These are phyloP conservation scores for Hypoxylon sp. DNA, from an alignment of 2,329 filamentous ascomycete species.

Conservation along the genomic window DNA sequence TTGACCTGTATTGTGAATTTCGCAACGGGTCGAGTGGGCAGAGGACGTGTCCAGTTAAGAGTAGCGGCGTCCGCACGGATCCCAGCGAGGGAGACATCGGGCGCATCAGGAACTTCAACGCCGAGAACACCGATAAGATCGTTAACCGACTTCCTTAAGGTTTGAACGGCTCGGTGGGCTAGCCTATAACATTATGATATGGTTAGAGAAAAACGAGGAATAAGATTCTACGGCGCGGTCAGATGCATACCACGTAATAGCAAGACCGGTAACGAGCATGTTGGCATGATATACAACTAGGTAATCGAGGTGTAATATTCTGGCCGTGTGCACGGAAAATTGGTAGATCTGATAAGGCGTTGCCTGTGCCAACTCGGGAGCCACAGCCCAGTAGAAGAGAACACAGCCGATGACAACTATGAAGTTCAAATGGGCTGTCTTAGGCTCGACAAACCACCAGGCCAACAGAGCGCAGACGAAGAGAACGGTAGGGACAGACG, in stretches of 20 bases:
- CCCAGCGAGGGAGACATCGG: slow-evolving; percentile 87
- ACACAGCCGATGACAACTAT: slow-evolving; percentile 52
- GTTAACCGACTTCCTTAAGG: slow-evolving; percentile 88
- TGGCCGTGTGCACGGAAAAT: slow-evolving; percentile 47
- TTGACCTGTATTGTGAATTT: slow-evolving; percentile 95
- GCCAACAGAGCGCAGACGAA: slow-evolving; percentile 54
- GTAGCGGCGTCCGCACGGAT: slow-evolving; percentile 88
- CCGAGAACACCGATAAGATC: slow-evolving; percentile 90
- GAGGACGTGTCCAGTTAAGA: slow-evolving; percentile 86
- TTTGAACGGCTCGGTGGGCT: slow-evolving; percentile 84
- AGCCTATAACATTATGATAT: slow-evolving; percentile 64
- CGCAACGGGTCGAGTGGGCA: slow-evolving; percentile 71
- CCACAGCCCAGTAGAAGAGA: slow-evolving; percentile 54
- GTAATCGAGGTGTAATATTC: slow-evolving; percentile 56
- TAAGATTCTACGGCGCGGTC: neutral
- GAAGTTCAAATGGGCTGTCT: slow-evolving; percentile 53
- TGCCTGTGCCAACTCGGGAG: slow-evolving; percentile 52
- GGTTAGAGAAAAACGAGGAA: slow-evolving; percentile 25
- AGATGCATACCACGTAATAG: slow-evolving; percentile 60
- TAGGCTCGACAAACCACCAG: slow-evolving; percentile 57
- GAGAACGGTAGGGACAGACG: slow-evolving; percentile 55
- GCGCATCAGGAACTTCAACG: slow-evolving; percentile 90
- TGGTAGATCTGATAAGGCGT: slow-evolving; percentile 49
- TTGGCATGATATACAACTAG: slow-evolving; percentile 60
- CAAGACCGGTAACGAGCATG: slow-evolving; percentile 63